Base-by-base conservation (phyloP, 2,329 filamentous ascomycete species). In the Claviceps sp. region DNA sequence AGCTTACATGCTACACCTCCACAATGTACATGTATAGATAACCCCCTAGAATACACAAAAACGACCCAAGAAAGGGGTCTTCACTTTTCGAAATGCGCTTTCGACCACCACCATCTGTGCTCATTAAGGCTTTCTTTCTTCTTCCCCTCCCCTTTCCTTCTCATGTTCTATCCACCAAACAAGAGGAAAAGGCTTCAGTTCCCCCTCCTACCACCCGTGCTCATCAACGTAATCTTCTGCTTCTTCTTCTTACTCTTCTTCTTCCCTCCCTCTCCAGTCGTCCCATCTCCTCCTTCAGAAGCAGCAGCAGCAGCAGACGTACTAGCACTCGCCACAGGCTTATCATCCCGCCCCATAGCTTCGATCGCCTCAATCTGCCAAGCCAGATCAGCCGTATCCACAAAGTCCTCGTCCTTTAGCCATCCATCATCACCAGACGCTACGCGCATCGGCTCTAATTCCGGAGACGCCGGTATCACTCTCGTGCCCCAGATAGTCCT, bases 401-500 rank as follows among this genome's bases (percentile, higher is more conserved):
- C 64, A 52, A 95, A 80, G 53, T 85, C 82, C 61, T 95, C 87
- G 1, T 84, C 88, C 59, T 87, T 83, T 16, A 91, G 71, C 90
- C 90, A 96, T 0, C 90, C 91, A 64, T 96, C 90, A 56, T 89
- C 81, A 10, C 50, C 52, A 4, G 55, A 54, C 65, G 8, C 10
- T 34, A 60, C 11, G n/a, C 50, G 54, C 1, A 68, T 55, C 2
- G 74, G 64, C 30, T 67, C 67, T 30, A 81, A 60, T 11, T 78
- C 75, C 2, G 82, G 80, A 3, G 80, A 82, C 1, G 70, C 70
- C 0, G 81, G 71, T 2, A 95, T 70, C 0, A 78, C 81, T 3
- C 79, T 75, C 0, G 91, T 97, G n/a, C 91, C 91, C 91, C 91
- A 97, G 0, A 97, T 88, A 0, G 91, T 97, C 56, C 82, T 82